Percentiles rank a stretch among this genome's conserved stretches.
These are phyloP conservation scores for Camellia granthamiana DNA, from an alignment of 148 eudicot species.

Conservation along the genomic window DNA sequence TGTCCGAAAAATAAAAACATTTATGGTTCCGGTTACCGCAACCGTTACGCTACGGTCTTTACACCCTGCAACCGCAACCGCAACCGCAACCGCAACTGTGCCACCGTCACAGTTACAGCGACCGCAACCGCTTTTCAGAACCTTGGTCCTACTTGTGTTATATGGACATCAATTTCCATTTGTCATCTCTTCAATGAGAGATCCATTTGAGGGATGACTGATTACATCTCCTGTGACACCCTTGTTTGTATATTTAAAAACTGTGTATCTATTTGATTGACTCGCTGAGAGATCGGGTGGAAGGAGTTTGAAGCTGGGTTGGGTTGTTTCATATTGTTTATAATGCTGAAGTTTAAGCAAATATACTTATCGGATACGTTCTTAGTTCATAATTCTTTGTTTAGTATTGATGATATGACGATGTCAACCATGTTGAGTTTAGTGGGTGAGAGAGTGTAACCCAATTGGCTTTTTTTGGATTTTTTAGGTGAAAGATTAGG, in stretches of 20 bases:
- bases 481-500: conserved; percentile 79
- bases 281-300: background rate
- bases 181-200: background rate
- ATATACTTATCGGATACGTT: too few relatives aligned
- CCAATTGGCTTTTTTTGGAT: background rate
- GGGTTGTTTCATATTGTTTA: background rate
- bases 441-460: background rate
- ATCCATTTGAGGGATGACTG: background rate
- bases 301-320: background rate
- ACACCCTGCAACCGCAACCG: too few relatives aligned
- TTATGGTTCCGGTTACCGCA: too few relatives aligned
- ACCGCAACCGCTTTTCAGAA: too few relatives aligned
- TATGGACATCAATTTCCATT: too few relatives aligned
- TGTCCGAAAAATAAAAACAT: too few relatives aligned
- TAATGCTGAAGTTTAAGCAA: background rate
- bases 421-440: background rate
- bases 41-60: too few relatives aligned
- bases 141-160: background rate
- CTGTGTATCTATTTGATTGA: background rate
- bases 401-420: background rate
- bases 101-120: too few relatives aligned
- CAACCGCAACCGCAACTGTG: too few relatives aligned
- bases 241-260: background rate
- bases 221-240: background rate
- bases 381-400: background rate